Evolutionary conservation across 202 grass and related monocot species (phyloP).

Genomic region (Hordeum pubiflorum): DNA sequence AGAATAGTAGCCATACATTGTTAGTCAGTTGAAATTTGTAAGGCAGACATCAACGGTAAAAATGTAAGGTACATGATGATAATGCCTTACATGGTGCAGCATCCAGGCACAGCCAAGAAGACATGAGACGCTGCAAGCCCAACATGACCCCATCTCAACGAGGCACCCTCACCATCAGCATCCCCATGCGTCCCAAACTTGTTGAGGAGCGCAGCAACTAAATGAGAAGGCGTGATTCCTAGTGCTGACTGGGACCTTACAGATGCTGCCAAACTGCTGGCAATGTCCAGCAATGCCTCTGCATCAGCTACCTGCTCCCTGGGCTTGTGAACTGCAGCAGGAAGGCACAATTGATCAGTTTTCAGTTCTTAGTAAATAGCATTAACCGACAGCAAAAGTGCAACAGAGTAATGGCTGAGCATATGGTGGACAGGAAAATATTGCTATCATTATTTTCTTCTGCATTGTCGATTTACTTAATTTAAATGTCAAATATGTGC

Average conservation of each 20-base stretch:
- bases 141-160: conserved; percentile 46
- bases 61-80: neutral
- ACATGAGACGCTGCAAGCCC: conserved; percentile 39
- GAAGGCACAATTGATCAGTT: neutral
- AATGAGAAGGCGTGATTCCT: conserved; percentile 66
- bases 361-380: neutral
- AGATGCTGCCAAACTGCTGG: conserved; percentile 54
- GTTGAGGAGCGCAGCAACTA: conserved; percentile 51
- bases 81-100: conserved; percentile 59
- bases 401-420: neutral
- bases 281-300: conserved; percentile 70
- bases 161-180: conserved; percentile 11
- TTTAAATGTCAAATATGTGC: too few relatives aligned
- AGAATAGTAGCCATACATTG: neutral
- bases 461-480: neutral
- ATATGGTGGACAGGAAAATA: neutral
- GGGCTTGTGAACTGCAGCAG: conserved; percentile 67
- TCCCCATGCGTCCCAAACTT: conserved; percentile 41
- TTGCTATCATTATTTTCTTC: neutral
- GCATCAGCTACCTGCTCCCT: conserved; percentile 91
- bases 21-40: neutral
- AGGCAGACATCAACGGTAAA: neutral
- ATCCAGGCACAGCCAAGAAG: conserved; percentile 62
- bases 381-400: neutral
- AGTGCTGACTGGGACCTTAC: conserved; percentile 63